Evolutionary conservation across 305 asterid species (phyloP).

Genomic region (Caryopteris hybrid): DNA sequence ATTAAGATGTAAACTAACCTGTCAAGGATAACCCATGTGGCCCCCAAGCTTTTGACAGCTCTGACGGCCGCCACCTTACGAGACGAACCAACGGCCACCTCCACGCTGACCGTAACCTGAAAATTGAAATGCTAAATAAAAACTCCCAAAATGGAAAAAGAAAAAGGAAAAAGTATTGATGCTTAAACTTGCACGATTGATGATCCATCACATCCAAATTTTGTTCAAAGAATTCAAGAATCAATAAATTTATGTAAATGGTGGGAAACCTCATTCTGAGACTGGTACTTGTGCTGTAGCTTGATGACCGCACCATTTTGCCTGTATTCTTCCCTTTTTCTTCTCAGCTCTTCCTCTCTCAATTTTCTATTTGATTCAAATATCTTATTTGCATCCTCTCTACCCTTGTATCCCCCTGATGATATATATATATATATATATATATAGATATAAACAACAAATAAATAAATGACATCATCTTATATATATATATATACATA

Average conservation of each 20-base stretch:
- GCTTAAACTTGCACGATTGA: too few relatives aligned
- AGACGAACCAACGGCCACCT: slow-evolving; percentile 47
- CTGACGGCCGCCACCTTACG: slow-evolving; percentile 43
- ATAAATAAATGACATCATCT: too few relatives aligned
- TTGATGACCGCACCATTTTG: slow-evolving; percentile 29
- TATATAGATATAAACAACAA: background rate
- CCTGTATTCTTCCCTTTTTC: slow-evolving; percentile 31
- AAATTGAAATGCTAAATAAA: background rate
- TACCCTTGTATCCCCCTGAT: slow-evolving; percentile 36
- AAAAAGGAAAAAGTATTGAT: too few relatives aligned
- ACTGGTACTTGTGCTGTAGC: slow-evolving; percentile 28
- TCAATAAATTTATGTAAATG: too few relatives aligned
- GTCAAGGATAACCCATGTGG: slow-evolving; percentile 66
- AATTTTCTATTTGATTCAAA: slow-evolving; percentile 20
- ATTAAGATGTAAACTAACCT: slow-evolving; percentile 29
- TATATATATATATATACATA: background rate
- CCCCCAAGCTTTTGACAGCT: slow-evolving; percentile 39
- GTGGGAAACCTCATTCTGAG: slow-evolving; percentile 29
- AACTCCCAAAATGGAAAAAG: too few relatives aligned
- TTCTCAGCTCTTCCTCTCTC: slow-evolving; percentile 37
- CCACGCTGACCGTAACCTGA: slow-evolving; percentile 50
- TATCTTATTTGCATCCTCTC: slow-evolving; percentile 22
- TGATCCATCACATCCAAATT: too few relatives aligned
- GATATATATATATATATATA: background rate
- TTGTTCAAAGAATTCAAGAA: too few relatives aligned